Evolutionary conservation across 78 protist species (phyloP).

Genomic region (Salpingoeca rosetta): DNA sequence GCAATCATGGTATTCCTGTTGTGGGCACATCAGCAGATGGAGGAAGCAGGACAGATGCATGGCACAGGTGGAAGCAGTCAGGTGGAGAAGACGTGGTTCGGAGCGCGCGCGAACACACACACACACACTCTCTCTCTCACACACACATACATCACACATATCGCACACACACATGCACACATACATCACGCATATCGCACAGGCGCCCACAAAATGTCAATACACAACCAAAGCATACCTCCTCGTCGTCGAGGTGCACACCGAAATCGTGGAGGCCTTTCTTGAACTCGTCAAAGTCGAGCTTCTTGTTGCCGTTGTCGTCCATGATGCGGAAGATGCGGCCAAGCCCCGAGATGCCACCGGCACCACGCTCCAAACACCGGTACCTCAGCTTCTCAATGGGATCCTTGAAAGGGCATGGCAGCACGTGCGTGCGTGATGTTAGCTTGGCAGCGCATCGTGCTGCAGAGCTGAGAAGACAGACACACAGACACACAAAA

Average conservation of each 20-base stretch:
- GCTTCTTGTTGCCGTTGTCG: slow-evolving; percentile 4
- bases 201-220: too few species aligned
- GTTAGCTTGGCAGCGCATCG: too few species aligned
- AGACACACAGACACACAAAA: too few species aligned
- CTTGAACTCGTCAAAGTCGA: neutral
- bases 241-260: neutral
- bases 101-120: too few species aligned
- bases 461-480: too few species aligned
- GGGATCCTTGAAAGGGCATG: too few species aligned
- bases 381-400: neutral
- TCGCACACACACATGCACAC: too few species aligned
- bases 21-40: neutral
- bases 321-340: neutral
- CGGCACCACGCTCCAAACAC: neutral
- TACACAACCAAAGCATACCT: too few species aligned
- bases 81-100: neutral
- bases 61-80: neutral
- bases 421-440: too few species aligned
- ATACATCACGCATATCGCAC: too few species aligned
- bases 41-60: neutral
- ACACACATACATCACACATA: too few species aligned
- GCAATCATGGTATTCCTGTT: neutral
- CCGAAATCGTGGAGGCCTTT: slow-evolving; percentile 7
- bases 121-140: too few species aligned
- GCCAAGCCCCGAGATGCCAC: neutral